Base-by-base conservation (phyloP, 345 rosid genomes). In the Boechera divaricarpa region DNA sequence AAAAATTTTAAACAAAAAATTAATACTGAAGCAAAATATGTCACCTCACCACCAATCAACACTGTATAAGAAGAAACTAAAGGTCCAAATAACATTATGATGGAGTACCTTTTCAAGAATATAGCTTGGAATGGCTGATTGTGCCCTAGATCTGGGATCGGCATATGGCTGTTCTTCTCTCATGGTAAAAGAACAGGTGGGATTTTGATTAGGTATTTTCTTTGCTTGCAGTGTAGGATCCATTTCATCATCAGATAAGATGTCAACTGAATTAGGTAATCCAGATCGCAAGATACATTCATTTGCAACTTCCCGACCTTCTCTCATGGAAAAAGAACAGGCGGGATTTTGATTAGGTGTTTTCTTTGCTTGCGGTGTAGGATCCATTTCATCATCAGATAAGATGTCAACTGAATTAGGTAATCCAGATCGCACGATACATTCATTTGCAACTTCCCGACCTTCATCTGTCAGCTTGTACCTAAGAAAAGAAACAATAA, bases 381-480 rank as follows among this genome's bases (percentile, higher is more conserved):
- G 58, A 73, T 77, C 66, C 41, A 66, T 82, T 53, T 77, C 86
- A 35, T 65, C 79, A 59, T 73, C 79, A 36, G 80, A 71, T 67
- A 76, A 55, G 66, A 33, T 38, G 32, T 78, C 82, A 26, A 42
- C 51, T 52, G 93, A 82, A 75, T 83, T 85, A 16, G 42, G 68
- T 78, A 92, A 61, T 78, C 89, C 87, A 78, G 99, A 91, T 80
- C 95, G 85, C 63, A 53, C 58, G 39, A 88, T 82, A 78, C 98
- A 92, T 36, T 90, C 92, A 21, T 71, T 83, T 55, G 98, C 98
- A 70, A 82, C 86, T 57, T 89, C 91, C 66, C 59, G 82, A 67
- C 99, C 98, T 84, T 86, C 91, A 70, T 52, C 85, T 58, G 97
- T 90, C 82, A 94, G 87, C 97, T 85, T 94, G 81, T 89, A 94